Base-by-base conservation (phyloP, 31 red algal species). In the Odonthalia washingtoniensis region DNA sequence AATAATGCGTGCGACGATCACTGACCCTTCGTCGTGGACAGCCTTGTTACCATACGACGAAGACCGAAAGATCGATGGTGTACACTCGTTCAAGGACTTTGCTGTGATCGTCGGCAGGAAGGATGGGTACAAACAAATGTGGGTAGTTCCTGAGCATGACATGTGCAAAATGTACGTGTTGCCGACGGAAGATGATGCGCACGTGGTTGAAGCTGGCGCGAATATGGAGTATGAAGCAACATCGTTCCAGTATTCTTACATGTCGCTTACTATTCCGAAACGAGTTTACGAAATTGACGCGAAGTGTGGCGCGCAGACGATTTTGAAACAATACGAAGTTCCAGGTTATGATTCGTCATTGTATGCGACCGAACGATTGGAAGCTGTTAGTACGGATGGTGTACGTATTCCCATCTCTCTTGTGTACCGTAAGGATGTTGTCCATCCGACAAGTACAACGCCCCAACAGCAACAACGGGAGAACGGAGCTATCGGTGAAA, bases 321-420 rank as follows among this genome's bases (percentile, higher is more conserved):
- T 88, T 38, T 84, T 96, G 0, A 96, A 96, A 42, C 84, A 91
- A 74, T 37, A 88, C 30, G 43, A 75, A 14, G 94, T 96, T 16
- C 94, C 94, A 1, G 65, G 41, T 3, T 96, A 90, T 72, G 84
- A 92, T 28, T 40, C 65, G 34, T 43, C n/a, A n/a, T 32, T 86
- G 41, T 96, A 96, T 52, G 78, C 75, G 30, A 78, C 89, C 27
- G 94, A 96, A 44, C 89, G 94, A 21, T 36, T 86, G 28, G 77
- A 92, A 78, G 94, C 87, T 65, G 79, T 69, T 4, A 85, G 85
- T 52, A n/a, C 38, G 21, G 94, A 96, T 70, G 94, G 94, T 28
- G 92, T 89, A 40, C 14, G 2, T 0, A 63, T 98, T 38, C 96
- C 96, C n/a, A 90, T 93, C 42, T 89, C 77, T 1, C 17, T 94